Evolutionary conservation across 1,139 yeast genomes (phyloP).

Genomic region (Arxiozyma bovina): DNA sequence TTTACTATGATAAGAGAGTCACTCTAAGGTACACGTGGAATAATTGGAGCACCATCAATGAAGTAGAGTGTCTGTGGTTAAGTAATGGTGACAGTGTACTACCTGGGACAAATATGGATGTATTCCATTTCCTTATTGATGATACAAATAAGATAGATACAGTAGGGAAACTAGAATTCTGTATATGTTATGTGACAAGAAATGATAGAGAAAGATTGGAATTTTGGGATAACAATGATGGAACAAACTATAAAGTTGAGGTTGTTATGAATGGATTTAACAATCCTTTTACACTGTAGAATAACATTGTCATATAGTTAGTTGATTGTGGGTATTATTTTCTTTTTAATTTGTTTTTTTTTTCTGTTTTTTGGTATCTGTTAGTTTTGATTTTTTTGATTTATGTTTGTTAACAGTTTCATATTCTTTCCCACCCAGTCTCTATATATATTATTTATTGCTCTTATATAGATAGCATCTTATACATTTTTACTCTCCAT

Average conservation of each 20-base stretch:
- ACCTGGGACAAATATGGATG: constrained; percentile 28
- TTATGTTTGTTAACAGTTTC: not conserved
- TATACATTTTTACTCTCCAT: not conserved
- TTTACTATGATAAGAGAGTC: constrained; percentile 27
- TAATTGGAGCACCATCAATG: constrained; percentile 24
- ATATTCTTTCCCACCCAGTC: not conserved
- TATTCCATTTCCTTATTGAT: constrained; percentile 28
- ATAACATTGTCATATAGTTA: not conserved
- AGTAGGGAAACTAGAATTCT: constrained; percentile 21
- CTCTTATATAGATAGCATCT: not conserved
- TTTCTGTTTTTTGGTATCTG: no score
- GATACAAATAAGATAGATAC: constrained; percentile 12
- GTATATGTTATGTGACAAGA: constrained; percentile 26
- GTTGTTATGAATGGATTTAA: constrained; percentile 23
- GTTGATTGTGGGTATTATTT: no score
- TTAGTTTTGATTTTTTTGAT: no score
- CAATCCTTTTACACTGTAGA: constrained; percentile 13
- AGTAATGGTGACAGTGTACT: constrained; percentile 24
- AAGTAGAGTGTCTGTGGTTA: constrained; percentile 27
- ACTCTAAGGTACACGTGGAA: constrained; percentile 27
- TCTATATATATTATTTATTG: not conserved
- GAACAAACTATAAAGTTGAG: constrained; percentile 25
- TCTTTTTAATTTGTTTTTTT: no score
- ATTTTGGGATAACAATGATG: constrained; percentile 30
- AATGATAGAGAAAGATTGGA: constrained; percentile 19